Evolutionary conservation across 345 rosid species (phyloP).

Genomic region (Salix koriyanagi): DNA sequence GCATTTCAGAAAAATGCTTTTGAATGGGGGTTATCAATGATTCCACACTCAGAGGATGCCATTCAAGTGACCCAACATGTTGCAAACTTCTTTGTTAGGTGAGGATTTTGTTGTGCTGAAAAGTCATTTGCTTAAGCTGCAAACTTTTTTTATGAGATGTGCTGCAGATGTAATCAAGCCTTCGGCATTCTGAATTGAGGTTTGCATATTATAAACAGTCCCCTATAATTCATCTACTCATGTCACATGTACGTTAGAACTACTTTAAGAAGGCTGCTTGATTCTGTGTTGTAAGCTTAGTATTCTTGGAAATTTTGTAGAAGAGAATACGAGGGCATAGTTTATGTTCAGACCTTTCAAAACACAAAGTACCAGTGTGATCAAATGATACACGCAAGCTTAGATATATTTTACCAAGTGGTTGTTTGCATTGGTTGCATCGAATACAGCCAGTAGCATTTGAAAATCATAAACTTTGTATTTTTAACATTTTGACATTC

Average conservation of each 20-base stretch:
- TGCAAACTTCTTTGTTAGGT: constrained; percentile 81
- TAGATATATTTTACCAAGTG: background rate
- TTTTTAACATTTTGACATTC: no score
- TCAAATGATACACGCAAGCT: background rate
- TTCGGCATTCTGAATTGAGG: background rate
- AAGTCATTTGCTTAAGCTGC: background rate
- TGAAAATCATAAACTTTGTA: no score
- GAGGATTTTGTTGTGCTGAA: constrained; percentile 15
- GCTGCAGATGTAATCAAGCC: background rate
- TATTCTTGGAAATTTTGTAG: no score
- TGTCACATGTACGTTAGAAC: background rate
- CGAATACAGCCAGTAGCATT: no score
- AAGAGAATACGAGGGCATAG: no score
- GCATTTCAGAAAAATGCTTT: constrained; percentile 85
- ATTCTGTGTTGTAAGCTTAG: background rate
- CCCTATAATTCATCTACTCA: background rate
- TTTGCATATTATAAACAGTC: background rate
- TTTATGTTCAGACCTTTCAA: no score
- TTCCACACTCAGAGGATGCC: constrained; percentile 91
- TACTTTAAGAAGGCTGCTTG: background rate
- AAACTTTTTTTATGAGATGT: background rate
- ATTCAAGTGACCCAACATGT: constrained; percentile 78
- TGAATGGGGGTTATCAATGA: constrained; percentile 71
- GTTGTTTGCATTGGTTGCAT: no score
- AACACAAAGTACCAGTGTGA: no score